phyloP scores from a whole-genome alignment of 352 stramenopile genomes.

The Phytophthora macrochlamydospora region DNA sequence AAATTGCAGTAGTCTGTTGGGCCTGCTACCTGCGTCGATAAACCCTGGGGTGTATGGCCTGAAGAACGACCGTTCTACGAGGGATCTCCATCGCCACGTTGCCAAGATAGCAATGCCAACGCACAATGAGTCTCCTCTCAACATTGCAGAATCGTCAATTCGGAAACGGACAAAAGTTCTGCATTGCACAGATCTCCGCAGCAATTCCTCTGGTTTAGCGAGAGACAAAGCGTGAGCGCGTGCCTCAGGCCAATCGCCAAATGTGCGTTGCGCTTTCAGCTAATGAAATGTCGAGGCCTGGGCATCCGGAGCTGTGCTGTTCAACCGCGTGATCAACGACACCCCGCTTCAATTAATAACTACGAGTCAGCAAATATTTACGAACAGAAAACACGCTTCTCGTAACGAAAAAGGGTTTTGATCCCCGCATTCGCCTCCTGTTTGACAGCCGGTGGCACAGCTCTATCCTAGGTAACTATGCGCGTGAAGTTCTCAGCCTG shows the following conservation, averaged over 20 bases:
- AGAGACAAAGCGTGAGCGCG: constrained; percentile 22
- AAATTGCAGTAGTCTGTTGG: too few species aligned
- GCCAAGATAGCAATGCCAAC: too few species aligned
- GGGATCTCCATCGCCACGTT: too few species aligned
- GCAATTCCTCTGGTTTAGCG: constrained; percentile 1
- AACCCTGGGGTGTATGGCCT: too few species aligned
- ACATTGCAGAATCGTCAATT: too few species aligned
- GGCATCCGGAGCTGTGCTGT: constrained; percentile 27
- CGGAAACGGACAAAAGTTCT: neutral
- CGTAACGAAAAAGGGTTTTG: neutral
- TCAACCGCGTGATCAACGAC: constrained; percentile 1
- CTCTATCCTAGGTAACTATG: too few species aligned
- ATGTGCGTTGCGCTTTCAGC: constrained; percentile 14
- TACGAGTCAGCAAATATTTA: neutral
- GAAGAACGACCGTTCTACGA: too few species aligned
- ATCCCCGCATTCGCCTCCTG: neutral
- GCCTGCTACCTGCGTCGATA: too few species aligned
- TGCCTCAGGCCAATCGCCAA: constrained; percentile 28
- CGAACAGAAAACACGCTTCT: neutral
- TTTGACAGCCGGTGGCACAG: neutral
- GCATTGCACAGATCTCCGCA: neutral
- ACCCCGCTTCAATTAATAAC: neutral
- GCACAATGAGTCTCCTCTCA: too few species aligned
- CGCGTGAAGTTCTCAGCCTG: too few species aligned
- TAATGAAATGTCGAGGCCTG: constrained; percentile 10